phyloP scores from a whole-genome alignment of 306 rosid species.

The Vigna mungo region DNA sequence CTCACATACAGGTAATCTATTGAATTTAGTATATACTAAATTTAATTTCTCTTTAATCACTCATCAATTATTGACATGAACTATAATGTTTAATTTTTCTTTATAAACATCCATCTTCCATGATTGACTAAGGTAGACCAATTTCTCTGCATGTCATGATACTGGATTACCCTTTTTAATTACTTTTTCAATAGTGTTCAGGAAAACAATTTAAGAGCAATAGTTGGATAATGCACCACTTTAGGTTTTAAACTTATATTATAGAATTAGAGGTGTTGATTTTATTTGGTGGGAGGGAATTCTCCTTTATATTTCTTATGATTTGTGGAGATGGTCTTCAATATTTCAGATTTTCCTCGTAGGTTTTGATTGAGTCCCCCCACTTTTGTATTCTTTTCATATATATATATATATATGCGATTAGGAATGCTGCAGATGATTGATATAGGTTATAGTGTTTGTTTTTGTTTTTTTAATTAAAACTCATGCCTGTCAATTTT shows the following conservation, averaged over 20 bases:
- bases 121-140: not conserved
- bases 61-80: constrained; percentile 20
- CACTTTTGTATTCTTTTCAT: no score
- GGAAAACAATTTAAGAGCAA: not conserved
- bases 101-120: constrained; percentile 3
- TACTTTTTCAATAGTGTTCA: not conserved
- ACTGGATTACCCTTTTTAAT: not conserved
- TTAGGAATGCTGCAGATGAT: no score
- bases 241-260: not conserved
- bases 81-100: constrained; percentile 9
- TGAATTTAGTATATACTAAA: constrained; percentile 1
- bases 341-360: no score
- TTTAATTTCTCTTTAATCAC: constrained; percentile 5
- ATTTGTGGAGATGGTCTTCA: no score
- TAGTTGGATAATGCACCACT: constrained; percentile 1
- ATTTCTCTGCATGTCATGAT: constrained; percentile 3
- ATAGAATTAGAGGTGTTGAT: no score
- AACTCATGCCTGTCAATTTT: no score
- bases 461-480: no score
- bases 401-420: no score
- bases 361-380: no score
- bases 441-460: no score
- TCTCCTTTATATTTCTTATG: no score
- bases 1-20: constrained; percentile 74
- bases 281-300: no score